Percentiles rank a stretch among this genome's conserved stretches.
Conservation (phyloP, 495 filamentous ascomycete species). For the Hypomontagnella monticulosa region DNA sequence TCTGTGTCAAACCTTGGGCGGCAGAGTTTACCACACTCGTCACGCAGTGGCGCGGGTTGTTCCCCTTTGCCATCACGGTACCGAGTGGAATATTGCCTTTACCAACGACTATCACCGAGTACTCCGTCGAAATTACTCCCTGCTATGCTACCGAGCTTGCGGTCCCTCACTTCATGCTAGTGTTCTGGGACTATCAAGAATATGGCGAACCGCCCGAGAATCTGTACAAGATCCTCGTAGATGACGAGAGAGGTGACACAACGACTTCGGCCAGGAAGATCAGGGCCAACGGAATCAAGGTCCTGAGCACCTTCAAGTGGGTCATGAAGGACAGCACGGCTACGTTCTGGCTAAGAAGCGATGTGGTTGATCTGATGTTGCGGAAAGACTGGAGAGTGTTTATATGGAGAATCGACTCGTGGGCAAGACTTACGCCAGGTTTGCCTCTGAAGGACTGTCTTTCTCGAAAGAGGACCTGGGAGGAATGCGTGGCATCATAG, state of each 20-base stretch:
- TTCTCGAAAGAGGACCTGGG: constrained; percentile 7
- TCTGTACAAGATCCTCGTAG: constrained; percentile 24
- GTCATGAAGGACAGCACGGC: constrained; percentile 27
- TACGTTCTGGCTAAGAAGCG: constrained; percentile 45
- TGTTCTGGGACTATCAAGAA: constrained; percentile 42
- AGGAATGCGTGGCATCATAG: constrained; percentile 18
- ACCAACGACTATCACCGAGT: constrained; percentile 41
- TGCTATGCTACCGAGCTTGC: constrained; percentile 1
- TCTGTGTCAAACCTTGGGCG: constrained; percentile 42
- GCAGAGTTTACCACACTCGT: constrained; percentile 47
- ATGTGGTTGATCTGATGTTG: constrained; percentile 41
- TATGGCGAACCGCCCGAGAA: constrained; percentile 9
- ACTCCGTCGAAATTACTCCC: constrained; percentile 30
- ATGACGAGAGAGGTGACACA: constrained; percentile 31
- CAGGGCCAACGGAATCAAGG: constrained; percentile 35
- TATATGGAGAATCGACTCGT: constrained; percentile 35
- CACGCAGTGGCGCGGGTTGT: constrained; percentile 42
- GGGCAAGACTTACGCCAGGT: not conserved
- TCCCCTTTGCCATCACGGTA: constrained; percentile 44
- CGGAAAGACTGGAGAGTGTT: constrained; percentile 39
- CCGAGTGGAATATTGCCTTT: constrained; percentile 31
- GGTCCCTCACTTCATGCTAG: constrained; percentile 41
- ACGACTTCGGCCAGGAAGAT: constrained; percentile 12
- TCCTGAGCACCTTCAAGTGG: constrained; percentile 44
- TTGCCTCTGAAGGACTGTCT: not conserved